Percentiles rank a stretch among this genome's conserved stretches.
Evolutionary conservation across 1,284 basidiomycete genomes (phyloP).

Genomic region (Somion occarium): DNA sequence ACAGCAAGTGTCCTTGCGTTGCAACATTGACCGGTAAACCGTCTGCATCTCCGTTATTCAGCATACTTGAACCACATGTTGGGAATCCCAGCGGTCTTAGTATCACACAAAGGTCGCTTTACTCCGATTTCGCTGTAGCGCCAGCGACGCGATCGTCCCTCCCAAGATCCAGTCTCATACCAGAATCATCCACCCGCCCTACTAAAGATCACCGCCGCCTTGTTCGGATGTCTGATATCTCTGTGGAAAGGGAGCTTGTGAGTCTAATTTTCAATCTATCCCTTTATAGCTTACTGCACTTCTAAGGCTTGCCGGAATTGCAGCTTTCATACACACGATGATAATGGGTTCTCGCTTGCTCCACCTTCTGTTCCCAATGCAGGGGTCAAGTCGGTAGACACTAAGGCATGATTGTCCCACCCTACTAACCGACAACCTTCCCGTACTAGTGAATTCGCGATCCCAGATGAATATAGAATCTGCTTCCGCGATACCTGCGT

Average conservation of each 20-base stretch:
- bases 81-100: not conserved
- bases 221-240: not conserved
- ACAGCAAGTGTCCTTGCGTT: not conserved
- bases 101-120: no score
- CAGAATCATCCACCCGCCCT: no score
- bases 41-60: not conserved
- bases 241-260: not conserved
- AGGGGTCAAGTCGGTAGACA: not conserved
- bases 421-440: no score
- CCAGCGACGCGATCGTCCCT: not conserved
- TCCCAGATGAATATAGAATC: no score
- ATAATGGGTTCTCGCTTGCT: not conserved
- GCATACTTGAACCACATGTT: not conserved
- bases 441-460: no score
- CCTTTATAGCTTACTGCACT: not conserved
- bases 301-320: not conserved
- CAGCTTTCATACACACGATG: not conserved
- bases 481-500: not conserved
- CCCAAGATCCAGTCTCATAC: no score
- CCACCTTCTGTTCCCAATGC: not conserved
- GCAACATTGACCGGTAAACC: no score
- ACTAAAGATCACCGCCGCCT: not conserved
- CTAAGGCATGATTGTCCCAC: not conserved
- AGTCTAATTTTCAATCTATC: not conserved
- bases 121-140: not conserved